Base-by-base conservation (phyloP, 148 eudicot genomes). In the Pharnaceum exiguum region DNA sequence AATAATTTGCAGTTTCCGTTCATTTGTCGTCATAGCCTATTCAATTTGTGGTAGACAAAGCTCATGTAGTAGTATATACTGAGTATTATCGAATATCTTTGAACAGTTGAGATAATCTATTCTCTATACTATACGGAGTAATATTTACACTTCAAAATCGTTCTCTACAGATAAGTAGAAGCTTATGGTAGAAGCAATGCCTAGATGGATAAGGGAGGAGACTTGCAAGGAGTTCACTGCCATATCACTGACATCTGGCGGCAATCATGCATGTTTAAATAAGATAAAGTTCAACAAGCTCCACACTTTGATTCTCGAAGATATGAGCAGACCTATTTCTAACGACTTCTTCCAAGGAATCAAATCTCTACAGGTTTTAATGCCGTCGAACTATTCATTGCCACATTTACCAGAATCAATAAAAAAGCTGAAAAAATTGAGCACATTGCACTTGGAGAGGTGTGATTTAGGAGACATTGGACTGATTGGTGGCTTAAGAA, bases 391-490 rank as follows among this genome's bases (percentile, higher is more conserved):
- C 36, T 16, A 30, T 6, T 11, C 52, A 11, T 21, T 40, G 24
- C 31, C 31, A 2, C 32, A 29, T 2, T 39, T 63, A 52, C 59
- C 59, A 22, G 19, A 9, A 23, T 52, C 59, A 19, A 9, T 51
- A 5, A 10, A 15, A 1, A 17, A 30, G 30, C 9, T 28, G 38
- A 16, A 25, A 21, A 42, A 42, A 37, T 49, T 62, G 6, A 62
- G 24, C 9, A 40, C 29, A 9, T 31, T 63, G 51, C 5, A 12
- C n/a, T 8, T 63, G 40, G 59, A 63, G 43, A 0, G 13, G 0
- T 63, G 67, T 43, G 12, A 31, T 3, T 36, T 63, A 24, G 67
- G 67, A 30, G 30, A 53, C 30, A 21, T 52, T 43, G 40, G 17
- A 13, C 8, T 1, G 8, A 35, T 63, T 22, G 51, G 58, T 17